phyloP scores from a whole-genome alignment of 2,329 filamentous ascomycete species.

The Ophiostoma quercus region DNA sequence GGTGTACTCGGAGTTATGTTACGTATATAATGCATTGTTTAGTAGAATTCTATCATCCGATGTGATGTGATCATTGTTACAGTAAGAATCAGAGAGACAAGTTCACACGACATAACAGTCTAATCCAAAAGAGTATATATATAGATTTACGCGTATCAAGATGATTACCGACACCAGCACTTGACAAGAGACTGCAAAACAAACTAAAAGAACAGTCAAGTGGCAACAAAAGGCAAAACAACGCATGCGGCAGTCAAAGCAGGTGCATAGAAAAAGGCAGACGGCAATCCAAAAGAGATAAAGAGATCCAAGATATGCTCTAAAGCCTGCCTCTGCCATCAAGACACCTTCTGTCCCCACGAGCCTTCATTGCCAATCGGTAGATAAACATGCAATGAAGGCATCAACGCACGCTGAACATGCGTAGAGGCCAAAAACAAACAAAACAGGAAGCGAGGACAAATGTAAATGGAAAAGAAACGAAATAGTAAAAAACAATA shows the following conservation, averaged over 20 bases:
- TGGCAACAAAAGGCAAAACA: not conserved
- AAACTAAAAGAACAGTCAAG: not conserved
- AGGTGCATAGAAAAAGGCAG: not conserved
- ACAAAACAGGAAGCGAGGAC: not conserved
- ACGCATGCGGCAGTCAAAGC: not conserved
- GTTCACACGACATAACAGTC: not conserved
- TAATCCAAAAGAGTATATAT: constrained; percentile 10
- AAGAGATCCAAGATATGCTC: not conserved
- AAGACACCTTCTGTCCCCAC: constrained; percentile 10
- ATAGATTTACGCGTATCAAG: not conserved
- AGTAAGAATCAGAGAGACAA: too few relatives aligned
- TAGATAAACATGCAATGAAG: constrained; percentile 14
- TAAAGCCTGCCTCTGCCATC: not conserved
- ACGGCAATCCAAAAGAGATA: not conserved
- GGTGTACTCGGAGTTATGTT: constrained; percentile 7
- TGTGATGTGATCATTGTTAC: not conserved
- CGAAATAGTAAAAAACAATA: constrained; percentile 18
- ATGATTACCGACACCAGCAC: constrained; percentile 11
- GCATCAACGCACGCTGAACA: constrained; percentile 20
- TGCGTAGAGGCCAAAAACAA: constrained; percentile 18
- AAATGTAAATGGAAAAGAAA: not conserved
- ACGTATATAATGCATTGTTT: not conserved
- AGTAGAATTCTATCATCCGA: not conserved
- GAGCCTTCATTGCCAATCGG: constrained; percentile 15
- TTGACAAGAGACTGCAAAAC: not conserved